Conservation (phyloP, 352 stramenopile species). For the Phytophthora hibernalis region DNA sequence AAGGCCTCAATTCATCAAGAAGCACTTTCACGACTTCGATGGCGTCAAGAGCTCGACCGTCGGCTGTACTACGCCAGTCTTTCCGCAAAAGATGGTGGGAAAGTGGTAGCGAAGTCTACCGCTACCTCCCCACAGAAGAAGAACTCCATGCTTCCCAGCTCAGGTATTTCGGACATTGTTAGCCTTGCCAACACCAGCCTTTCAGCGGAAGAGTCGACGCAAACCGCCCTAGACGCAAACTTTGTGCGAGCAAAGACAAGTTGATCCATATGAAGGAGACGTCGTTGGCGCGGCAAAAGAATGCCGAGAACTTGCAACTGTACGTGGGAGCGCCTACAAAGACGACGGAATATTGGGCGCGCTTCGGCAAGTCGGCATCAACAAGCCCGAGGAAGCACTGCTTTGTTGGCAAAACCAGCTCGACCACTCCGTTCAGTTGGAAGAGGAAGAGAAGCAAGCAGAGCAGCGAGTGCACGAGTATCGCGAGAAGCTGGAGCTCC, state of each 20-base stretch:
- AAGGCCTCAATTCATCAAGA: slow-evolving; percentile 74
- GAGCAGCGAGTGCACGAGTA: slow-evolving; percentile 70
- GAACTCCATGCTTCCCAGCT: background rate
- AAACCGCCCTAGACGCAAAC: slow-evolving; percentile 43
- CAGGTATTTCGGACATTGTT: background rate
- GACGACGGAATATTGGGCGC: slow-evolving; percentile 77
- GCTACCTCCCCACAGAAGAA: slow-evolving; percentile 20
- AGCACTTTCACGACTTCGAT: slow-evolving; percentile 66
- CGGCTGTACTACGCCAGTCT: slow-evolving; percentile 50
- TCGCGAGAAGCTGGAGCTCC: slow-evolving; percentile 58
- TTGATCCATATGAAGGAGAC: slow-evolving; percentile 82
- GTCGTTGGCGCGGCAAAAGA: slow-evolving; percentile 57
- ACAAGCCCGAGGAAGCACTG: slow-evolving; percentile 75
- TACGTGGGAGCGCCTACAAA: slow-evolving; percentile 77
- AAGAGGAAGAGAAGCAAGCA: slow-evolving; percentile 62
- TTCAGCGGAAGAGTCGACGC: slow-evolving; percentile 13
- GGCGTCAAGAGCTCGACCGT: slow-evolving; percentile 70
- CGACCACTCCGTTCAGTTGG: slow-evolving; percentile 72
- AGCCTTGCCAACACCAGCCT: slow-evolving; percentile 4
- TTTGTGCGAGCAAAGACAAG: slow-evolving; percentile 76
- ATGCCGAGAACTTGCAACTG: slow-evolving; percentile 65
- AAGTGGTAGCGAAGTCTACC: background rate
- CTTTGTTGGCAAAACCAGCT: slow-evolving; percentile 85
- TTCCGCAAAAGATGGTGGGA: slow-evolving; percentile 25
- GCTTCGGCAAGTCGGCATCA: slow-evolving; percentile 80